phyloP scores from a whole-genome alignment of 306 rosid genomes.

The Prunus fruticosa region DNA sequence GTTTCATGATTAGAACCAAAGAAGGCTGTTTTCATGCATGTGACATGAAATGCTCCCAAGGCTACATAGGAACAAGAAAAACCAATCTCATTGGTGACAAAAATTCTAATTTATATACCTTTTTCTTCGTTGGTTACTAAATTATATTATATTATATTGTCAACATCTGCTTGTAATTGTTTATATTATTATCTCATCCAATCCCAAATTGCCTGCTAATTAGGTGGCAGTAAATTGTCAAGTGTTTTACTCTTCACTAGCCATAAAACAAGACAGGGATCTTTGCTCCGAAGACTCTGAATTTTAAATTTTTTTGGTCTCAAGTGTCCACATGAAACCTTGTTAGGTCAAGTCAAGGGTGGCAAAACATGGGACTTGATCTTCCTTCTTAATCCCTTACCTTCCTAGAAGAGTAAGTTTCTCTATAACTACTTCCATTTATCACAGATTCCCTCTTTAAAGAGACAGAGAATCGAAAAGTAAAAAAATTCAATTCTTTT shows the following conservation, averaged over 20 bases:
- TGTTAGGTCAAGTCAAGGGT: background rate
- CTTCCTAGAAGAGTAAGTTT: background rate
- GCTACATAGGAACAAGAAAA: no score
- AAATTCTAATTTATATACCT: background rate
- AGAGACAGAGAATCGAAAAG: background rate
- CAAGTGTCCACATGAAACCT: background rate
- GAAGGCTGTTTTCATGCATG: constrained; percentile 1
- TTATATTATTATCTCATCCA: background rate
- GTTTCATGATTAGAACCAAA: background rate
- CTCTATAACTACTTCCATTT: background rate
- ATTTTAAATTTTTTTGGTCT: background rate
- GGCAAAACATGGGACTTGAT: background rate
- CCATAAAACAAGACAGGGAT: background rate
- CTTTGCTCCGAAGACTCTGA: background rate
- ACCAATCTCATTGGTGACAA: background rate
- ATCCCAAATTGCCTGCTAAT: background rate
- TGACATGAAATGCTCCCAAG: background rate
- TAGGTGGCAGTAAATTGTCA: background rate
- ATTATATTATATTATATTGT: background rate
- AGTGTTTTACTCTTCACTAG: background rate
- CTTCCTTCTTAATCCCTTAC: background rate
- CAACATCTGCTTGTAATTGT: background rate
- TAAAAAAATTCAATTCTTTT: background rate
- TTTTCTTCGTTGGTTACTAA: background rate
- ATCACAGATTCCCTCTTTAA: background rate